Percentiles rank a stretch among this genome's conserved stretches.
phyloP scores from a whole-genome alignment of 1,284 basidiomycete species.

The Cutaneotrichosporon spelunceum region DNA sequence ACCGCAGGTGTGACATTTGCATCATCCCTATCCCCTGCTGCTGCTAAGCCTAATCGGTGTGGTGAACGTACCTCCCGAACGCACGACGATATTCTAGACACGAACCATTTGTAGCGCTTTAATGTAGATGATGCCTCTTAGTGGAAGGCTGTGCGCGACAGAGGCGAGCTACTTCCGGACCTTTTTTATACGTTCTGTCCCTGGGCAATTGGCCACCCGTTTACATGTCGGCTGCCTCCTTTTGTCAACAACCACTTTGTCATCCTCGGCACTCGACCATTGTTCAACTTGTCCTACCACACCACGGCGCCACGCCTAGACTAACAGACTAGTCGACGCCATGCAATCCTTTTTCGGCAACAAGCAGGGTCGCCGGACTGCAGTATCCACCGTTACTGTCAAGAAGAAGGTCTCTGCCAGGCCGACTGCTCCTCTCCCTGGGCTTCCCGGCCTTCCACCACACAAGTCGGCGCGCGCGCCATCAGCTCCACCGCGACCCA shows the following conservation, averaged over 20 bases:
- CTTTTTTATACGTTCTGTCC: background rate
- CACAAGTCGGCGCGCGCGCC: background rate
- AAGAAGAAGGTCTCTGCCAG: slow-evolving; percentile 22
- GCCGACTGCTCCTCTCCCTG: background rate
- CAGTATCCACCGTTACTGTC: slow-evolving; percentile 27
- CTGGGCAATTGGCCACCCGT: background rate
- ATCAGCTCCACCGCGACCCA: background rate
- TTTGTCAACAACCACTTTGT: slow-evolving; percentile 5
- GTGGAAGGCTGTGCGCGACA: no score
- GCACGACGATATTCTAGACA: background rate
- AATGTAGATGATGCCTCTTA: background rate
- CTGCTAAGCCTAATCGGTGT: slow-evolving; percentile 31
- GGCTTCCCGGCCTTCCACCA: background rate
- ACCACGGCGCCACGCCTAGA: background rate
- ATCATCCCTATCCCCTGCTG: slow-evolving; percentile 49
- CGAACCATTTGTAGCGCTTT: background rate
- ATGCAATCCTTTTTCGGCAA: slow-evolving; percentile 39
- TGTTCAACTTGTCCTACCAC: background rate
- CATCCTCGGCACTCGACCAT: background rate
- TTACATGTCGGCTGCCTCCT: background rate
- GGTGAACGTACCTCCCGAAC: background rate
- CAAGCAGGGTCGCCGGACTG: slow-evolving; percentile 18
- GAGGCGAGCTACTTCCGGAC: no score
- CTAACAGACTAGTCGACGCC: background rate
- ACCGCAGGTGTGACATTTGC: slow-evolving; percentile 41